Conservation (phyloP, 2,329 filamentous ascomycete species). For the Microcyclosporella mali region DNA sequence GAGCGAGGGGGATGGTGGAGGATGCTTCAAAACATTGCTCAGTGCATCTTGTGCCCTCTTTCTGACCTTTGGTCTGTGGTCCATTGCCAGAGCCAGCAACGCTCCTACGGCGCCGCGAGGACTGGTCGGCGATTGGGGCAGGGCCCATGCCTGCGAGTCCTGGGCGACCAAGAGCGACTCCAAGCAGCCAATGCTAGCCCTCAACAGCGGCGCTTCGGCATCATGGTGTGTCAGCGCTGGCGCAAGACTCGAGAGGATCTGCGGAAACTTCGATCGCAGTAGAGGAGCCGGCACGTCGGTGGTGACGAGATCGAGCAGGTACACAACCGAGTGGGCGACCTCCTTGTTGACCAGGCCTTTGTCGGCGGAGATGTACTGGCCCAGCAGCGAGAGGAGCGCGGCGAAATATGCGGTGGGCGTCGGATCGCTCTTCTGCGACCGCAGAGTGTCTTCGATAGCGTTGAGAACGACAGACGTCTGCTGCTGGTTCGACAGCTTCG, state of each 20-base stretch:
- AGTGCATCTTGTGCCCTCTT: constrained; percentile 89
- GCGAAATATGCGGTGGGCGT: constrained; percentile 92
- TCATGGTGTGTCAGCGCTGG: constrained; percentile 74
- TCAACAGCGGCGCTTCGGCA: constrained; percentile 78
- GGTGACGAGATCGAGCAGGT: constrained; percentile 88
- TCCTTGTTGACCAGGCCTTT: constrained; percentile 70
- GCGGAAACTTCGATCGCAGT: constrained; percentile 88
- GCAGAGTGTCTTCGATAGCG: constrained; percentile 87
- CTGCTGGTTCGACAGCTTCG: constrained; percentile 91
- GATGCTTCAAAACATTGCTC: constrained; percentile 71
- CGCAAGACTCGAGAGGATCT: constrained; percentile 81
- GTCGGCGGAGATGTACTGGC: constrained; percentile 61
- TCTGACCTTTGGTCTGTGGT: constrained; percentile 85
- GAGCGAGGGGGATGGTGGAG: constrained; percentile 82
- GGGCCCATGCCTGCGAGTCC: constrained; percentile 79
- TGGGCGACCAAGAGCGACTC: constrained; percentile 88
- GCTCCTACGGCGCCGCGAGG: constrained; percentile 83
- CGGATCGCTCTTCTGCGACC: constrained; percentile 75
- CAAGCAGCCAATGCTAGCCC: constrained; percentile 84
- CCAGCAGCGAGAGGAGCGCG: constrained; percentile 81
- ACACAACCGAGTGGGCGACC: constrained; percentile 78
- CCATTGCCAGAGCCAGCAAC: constrained; percentile 74
- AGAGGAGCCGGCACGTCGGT: constrained; percentile 78
- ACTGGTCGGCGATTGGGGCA: constrained; percentile 74
- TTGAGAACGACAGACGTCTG: constrained; percentile 82